A percentile compares a stretch with the other conserved stretches of the same genome.
Evolutionary conservation across 2,329 filamentous ascomycete species (phyloP).

Genomic region (Fusarium robinianum): DNA sequence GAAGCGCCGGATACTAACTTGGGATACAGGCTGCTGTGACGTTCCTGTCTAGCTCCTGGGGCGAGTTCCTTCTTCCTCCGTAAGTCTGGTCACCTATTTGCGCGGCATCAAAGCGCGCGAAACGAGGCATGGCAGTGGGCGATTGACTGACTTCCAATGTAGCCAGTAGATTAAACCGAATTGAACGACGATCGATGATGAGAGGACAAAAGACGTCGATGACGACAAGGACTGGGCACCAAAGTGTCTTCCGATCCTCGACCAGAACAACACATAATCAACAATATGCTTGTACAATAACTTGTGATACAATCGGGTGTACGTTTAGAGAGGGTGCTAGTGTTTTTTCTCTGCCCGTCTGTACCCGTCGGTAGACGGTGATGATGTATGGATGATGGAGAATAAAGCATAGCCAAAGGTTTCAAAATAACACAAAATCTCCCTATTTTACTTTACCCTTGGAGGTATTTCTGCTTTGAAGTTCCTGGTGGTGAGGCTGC

Average conservation of each 20-base stretch:
- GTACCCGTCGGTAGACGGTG: conserved; percentile 14
- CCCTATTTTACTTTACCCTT: not conserved
- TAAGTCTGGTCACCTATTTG: conserved; percentile 43
- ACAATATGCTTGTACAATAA: conserved; percentile 37
- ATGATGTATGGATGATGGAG: conserved; percentile 25
- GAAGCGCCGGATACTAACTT: conserved; percentile 5
- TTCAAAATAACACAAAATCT: not conserved
- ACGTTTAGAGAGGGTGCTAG: conserved; percentile 37
- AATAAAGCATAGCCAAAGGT: conserved; percentile 23
- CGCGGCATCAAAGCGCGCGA: not conserved
- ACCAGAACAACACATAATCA: conserved; percentile 16
- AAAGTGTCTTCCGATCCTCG: not conserved
- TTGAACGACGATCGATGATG: conserved; percentile 10
- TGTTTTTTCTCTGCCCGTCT: conserved; percentile 17
- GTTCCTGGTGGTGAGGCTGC: no score
- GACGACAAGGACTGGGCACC: not conserved
- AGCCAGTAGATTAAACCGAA: conserved; percentile 33
- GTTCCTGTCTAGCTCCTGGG: conserved; percentile 69
- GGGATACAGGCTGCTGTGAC: conserved; percentile 62
- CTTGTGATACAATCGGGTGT: conserved; percentile 34
- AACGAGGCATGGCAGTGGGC: no score
- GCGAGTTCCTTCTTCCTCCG: conserved; percentile 70
- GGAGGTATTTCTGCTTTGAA: not conserved
- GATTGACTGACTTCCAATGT: conserved; percentile 13
- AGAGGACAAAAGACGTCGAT: not conserved